These are phyloP conservation scores for Dendrocalamus latiflorus DNA, from an alignment of 202 grass and related monocot species.

Conservation along the genomic window DNA sequence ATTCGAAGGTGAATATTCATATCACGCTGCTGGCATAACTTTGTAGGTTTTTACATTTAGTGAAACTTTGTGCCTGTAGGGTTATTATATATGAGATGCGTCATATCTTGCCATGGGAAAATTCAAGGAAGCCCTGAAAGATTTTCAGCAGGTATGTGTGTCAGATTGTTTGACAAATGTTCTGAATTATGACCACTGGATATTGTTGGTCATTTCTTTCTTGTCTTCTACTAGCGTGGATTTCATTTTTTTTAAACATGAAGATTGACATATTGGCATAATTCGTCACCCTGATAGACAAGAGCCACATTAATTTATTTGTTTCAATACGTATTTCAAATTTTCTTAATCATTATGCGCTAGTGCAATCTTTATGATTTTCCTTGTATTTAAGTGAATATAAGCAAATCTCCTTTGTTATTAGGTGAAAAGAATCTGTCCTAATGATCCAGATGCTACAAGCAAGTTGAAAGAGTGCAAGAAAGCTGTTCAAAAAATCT, in stretches of 20 bases:
- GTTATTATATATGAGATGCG: constrained; percentile 79
- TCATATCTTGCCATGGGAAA: constrained; percentile 97
- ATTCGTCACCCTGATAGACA: not conserved
- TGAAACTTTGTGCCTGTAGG: constrained; percentile 33
- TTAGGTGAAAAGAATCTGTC: constrained; percentile 82
- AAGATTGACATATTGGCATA: not conserved
- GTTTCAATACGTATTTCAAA: not conserved
- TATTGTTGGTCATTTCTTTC: not conserved
- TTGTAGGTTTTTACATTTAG: constrained; percentile 16
- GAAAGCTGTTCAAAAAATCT: constrained; percentile 82
- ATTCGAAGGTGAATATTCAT: constrained; percentile 59
- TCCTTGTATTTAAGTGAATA: not conserved
- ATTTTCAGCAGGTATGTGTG: constrained; percentile 77
- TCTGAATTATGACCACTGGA: not conserved
- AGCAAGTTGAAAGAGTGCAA: constrained; percentile 94
- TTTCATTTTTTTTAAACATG: not conserved
- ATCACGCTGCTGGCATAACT: not conserved
- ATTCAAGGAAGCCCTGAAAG: constrained; percentile 90
- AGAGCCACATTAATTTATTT: not conserved
- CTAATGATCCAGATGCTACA: constrained; percentile 83
- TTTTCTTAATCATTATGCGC: not conserved
- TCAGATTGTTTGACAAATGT: not conserved
- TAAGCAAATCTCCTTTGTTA: not conserved
- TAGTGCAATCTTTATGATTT: not conserved
- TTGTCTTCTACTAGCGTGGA: not conserved